A percentile compares a stretch with the other conserved stretches of the same genome.
Conservation (phyloP, 23 red algal genomes). For the Cyanidioschyzon merolae region DNA sequence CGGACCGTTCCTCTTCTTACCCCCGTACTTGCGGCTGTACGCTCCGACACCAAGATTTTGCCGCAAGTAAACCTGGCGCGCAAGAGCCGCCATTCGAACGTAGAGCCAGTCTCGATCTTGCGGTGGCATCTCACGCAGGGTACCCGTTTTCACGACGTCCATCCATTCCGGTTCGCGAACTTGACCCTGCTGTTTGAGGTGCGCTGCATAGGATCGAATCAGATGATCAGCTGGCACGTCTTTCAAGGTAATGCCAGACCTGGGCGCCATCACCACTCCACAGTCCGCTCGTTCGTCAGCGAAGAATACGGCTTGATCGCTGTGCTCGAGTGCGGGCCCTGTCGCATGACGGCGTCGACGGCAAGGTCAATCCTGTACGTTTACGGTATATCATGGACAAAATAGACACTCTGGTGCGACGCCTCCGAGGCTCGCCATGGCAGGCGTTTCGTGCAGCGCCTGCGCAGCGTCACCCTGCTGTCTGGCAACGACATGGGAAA, state of each 20-base stretch:
- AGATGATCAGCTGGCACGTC: conserved; percentile 86
- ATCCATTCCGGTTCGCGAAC: conserved; percentile 83
- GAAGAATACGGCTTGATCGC: too few relatives aligned
- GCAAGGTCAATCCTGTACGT: too few relatives aligned
- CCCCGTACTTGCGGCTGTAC: conserved; percentile 74
- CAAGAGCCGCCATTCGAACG: conserved; percentile 85
- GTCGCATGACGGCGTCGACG: too few relatives aligned
- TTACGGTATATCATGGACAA: too few relatives aligned
- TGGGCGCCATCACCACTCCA: background rate
- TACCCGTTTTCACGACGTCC: conserved; percentile 70
- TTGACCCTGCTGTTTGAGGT: conserved; percentile 56
- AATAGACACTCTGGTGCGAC: too few relatives aligned
- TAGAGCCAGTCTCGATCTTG: conserved; percentile 96
- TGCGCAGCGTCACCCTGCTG: too few relatives aligned
- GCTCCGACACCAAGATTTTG: conserved; percentile 64
- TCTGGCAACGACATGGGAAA: too few relatives aligned
- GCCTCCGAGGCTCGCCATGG: too few relatives aligned
- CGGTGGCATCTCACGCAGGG: conserved; percentile 79
- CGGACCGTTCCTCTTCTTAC: conserved; percentile 56
- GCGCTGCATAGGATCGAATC: conserved; percentile 65
- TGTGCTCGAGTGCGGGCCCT: too few relatives aligned
- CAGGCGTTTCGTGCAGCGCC: too few relatives aligned
- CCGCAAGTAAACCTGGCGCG: conserved; percentile 72
- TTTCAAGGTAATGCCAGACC: conserved; percentile 67
- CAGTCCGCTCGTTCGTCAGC: too few relatives aligned